Conservation (phyloP, 2,329 filamentous ascomycete species). For the Orbilia blumenaviensis region DNA sequence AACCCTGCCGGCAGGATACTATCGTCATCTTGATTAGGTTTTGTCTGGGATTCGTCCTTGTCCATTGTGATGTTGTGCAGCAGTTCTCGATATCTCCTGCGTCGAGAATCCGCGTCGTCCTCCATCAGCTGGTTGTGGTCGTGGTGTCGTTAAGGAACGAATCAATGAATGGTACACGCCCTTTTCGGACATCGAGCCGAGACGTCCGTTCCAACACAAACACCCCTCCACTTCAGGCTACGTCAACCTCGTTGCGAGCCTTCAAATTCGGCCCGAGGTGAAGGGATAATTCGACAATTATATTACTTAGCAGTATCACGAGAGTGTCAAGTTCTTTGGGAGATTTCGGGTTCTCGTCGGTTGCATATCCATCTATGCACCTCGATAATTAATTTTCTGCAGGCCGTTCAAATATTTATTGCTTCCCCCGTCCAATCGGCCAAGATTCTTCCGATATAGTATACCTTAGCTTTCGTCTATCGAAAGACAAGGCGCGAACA, state of each 20-base stretch:
- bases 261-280: slow-evolving; percentile 9
- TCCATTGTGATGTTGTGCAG: slow-evolving; percentile 42
- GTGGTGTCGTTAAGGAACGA: background rate
- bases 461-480: no score
- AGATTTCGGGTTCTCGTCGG: background rate
- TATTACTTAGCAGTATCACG: slow-evolving; percentile 10
- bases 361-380: background rate
- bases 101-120: slow-evolving; percentile 17
- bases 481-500: no score
- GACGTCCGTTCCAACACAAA: slow-evolving; percentile 34
- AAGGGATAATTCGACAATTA: no score
- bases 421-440: slow-evolving; percentile 35
- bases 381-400: slow-evolving; percentile 13
- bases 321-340: background rate
- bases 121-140: background rate
- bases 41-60: background rate
- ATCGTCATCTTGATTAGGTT: background rate
- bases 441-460: slow-evolving; percentile 47
- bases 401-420: background rate
- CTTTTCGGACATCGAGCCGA: slow-evolving; percentile 41
- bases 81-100: slow-evolving; percentile 26
- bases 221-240: background rate
- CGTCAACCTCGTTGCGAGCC: background rate
- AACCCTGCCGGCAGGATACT: slow-evolving; percentile 28
- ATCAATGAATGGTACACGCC: slow-evolving; percentile 8